Conservation (phyloP, 495 filamentous ascomycete species). For the Trichodelitschia bisporula region DNA sequence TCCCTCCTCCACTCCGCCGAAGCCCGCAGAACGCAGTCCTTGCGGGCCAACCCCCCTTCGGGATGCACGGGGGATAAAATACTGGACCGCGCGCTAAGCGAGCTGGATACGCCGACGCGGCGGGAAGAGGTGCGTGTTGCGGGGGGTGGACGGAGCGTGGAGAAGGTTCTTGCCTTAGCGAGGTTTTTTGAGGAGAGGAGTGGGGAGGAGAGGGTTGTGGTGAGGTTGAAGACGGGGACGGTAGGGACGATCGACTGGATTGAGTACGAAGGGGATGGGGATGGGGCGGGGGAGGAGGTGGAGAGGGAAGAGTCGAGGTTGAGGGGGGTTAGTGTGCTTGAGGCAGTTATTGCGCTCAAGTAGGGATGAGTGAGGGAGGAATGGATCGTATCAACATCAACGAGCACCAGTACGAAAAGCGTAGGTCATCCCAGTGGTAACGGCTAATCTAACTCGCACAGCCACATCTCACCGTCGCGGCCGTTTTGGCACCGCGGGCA, state of each 20-base stretch:
- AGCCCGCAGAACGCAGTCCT: constrained; percentile 24
- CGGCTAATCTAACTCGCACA: too few relatives aligned
- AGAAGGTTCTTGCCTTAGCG: constrained; percentile 30
- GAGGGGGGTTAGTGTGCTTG: constrained; percentile 38
- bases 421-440: too few relatives aligned
- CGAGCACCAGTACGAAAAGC: too few relatives aligned
- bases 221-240: constrained; percentile 16
- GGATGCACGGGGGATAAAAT: neutral
- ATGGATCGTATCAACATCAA: too few relatives aligned
- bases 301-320: constrained; percentile 25
- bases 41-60: constrained; percentile 9
- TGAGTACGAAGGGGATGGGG: constrained; percentile 4
- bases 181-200: constrained; percentile 19
- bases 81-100: constrained; percentile 2
- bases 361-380: too few relatives aligned
- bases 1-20: constrained; percentile 41
- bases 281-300: constrained; percentile 7
- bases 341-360: constrained; percentile 36
- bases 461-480: too few relatives aligned
- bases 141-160: constrained; percentile 58
- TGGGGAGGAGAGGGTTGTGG: constrained; percentile 12
- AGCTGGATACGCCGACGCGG: constrained; percentile 6
- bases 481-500: too few relatives aligned
- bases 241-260: constrained; percentile 17
- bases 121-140: constrained; percentile 40